Evolutionary conservation across 495 filamentous ascomycete species (phyloP), one percentile per base, ranked within the genome.

Genomic region (Extremus antarcticus): DNA sequence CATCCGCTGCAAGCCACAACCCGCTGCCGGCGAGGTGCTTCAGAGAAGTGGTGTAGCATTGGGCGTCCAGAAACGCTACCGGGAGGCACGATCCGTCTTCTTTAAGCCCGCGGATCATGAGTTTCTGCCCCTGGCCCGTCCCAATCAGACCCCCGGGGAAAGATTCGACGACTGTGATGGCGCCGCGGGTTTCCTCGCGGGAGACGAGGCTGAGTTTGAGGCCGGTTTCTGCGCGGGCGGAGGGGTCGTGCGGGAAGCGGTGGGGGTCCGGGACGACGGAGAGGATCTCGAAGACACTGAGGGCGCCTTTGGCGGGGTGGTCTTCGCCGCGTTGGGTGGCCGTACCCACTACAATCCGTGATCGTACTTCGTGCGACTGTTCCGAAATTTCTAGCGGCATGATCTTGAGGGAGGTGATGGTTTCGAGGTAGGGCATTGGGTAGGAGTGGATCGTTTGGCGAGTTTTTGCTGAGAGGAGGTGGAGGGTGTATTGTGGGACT

Each of bases 61-160:
- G 90, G 83, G 95, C 90, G 63, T 99, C 92, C 81, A 99, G 87
- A 63, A 99, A 99, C 0, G 92, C 92, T 21, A 97, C 91, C 0
- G 92, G 92, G 1, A 97, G 76, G 43, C 97, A 76, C 2, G 82
- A 86, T 1, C 87, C 86, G 62, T 99, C 92, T 70, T 97, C 92
- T 63, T 96, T 96, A 0, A 99, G 75, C 38, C 92, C 92, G 48
- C 92, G 76, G 1, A 99, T 89, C 86, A 97, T 92, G 66, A 88
- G 86, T 65, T 99, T 99, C 63, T 96, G 92, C 1, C 92, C 92
- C 65, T 99, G 94, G 0, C 90, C 89, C 0, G 84, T 89, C n/a
- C 92, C 92, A 32, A 95, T 82, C 13, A 62, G 47, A 0, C 59
- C 59, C 15, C 49, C 50, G 1, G 41, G n/a, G 25, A 58, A 58